Conservation (phyloP, 1,139 yeast genomes). For the Hyphopichia khmerensis region DNA sequence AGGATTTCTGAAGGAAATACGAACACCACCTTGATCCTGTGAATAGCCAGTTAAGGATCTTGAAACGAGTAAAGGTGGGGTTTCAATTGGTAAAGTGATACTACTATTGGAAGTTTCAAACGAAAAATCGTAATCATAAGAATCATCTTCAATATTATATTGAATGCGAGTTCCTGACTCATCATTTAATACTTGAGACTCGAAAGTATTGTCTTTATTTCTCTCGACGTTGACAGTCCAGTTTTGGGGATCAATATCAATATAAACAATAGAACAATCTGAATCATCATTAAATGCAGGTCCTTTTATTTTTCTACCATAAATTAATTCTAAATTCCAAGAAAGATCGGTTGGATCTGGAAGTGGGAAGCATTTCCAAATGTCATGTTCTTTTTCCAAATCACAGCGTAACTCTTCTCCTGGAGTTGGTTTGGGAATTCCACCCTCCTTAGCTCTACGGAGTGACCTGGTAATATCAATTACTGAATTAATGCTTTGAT, state of each 20-base stretch:
- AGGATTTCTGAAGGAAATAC: constrained; percentile 75
- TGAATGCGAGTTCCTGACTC: constrained; percentile 3
- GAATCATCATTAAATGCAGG: constrained; percentile 52
- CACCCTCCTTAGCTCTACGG: constrained; percentile 56
- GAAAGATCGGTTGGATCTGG: constrained; percentile 51
- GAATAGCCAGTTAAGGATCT: constrained; percentile 91
- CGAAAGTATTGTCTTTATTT: background rate
- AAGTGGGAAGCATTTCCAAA: constrained; percentile 77
- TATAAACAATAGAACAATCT: constrained; percentile 38
- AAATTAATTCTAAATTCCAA: constrained; percentile 63
- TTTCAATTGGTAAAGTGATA: constrained; percentile 28
- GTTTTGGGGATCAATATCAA: constrained; percentile 38
- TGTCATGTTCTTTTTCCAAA: constrained; percentile 51
- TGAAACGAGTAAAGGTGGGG: constrained; percentile 72
- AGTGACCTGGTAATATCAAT: constrained; percentile 69
- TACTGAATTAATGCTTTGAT: constrained; percentile 73
- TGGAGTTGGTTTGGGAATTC: constrained; percentile 78
- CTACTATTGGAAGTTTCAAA: constrained; percentile 37
- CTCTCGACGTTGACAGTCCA: constrained; percentile 45
- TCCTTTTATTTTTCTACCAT: constrained; percentile 67
- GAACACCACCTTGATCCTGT: constrained; percentile 86
- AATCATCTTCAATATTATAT: constrained; percentile 31
- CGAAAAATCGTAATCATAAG: constrained; percentile 33
- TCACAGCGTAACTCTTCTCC: constrained; percentile 76
- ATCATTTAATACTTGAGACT: background rate